Evolutionary conservation across 2,329 filamentous ascomycete genomes (phyloP), one percentile per base, ranked within the genome.

Genomic region (Colletotrichum truncatum): DNA sequence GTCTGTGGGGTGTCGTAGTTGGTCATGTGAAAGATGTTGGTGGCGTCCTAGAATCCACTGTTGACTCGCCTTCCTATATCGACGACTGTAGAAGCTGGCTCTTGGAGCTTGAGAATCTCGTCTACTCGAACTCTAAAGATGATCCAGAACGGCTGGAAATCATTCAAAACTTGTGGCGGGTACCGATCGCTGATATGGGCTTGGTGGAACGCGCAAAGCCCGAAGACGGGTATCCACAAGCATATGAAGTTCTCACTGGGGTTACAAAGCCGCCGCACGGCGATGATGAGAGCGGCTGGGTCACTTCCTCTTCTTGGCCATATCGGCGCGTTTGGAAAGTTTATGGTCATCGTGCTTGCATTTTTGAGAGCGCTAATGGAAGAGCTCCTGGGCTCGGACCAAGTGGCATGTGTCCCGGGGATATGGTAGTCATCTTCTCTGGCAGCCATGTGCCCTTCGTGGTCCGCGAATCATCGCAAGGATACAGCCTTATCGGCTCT

Each of bases 111-210:
- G 41, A 57, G 16, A 10, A 14, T 9, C 28, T 57, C 14, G 39
- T 57, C 1, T 14, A 14, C 9, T 32, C 2, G 9, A 36, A 36
- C 4, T 14, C 28, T 7, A n/a, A 34, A 4, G 54, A 49, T 36
- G 28, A 14, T 4, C 18, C n/a, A 16, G 26, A 21, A 23, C 21
- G 28, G 28, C 18, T 26, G 18, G 6, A 18, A 23, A 3, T 57
- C 21, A 12, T 26, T 0, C 28, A 36, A 38, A 57, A 49, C 14
- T 5, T 49, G n/a, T 57, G 54, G 54, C 43, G 54, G 25, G 25
- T 49, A 10, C 54, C 54, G 12, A 57, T 57, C n/a, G 43, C 54
- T 25, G 54, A 57, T 28, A 46, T 57, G 41, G 54, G 54, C 28
- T 23, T 49, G 2, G 26, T 49, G 26, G 39, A 48, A 3, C 54